A percentile compares a stretch with the other conserved stretches of the same genome.
These are phyloP conservation scores for Arachis hypogaea DNA, from an alignment of 306 rosid species.

Conservation along the genomic window DNA sequence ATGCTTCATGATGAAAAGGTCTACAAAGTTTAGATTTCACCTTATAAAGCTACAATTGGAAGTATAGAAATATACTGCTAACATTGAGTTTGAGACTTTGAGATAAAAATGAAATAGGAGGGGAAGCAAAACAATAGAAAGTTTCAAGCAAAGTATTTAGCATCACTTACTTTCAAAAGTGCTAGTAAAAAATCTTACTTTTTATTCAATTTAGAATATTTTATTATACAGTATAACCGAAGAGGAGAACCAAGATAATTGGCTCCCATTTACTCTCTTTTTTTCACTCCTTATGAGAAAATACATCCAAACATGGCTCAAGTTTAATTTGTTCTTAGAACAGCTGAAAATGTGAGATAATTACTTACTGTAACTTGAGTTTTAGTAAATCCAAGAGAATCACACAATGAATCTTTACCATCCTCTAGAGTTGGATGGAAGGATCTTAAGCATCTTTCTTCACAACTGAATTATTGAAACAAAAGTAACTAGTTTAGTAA, in stretches of 20 bases:
- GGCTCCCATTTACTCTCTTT: neutral
- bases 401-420: slow-evolving; percentile 42
- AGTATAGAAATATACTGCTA: slow-evolving; percentile 26
- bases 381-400: slow-evolving; percentile 58
- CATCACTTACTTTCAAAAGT: neutral
- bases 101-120: slow-evolving; percentile 1
- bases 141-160: slow-evolving; percentile 15
- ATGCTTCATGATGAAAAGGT: slow-evolving; percentile 30
- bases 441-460: slow-evolving; percentile 75
- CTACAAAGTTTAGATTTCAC: slow-evolving; percentile 45
- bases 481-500: neutral
- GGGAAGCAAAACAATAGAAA: neutral
- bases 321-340: neutral
- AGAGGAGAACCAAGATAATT: neutral
- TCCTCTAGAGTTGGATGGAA: slow-evolving; percentile 58
- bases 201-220: slow-evolving; percentile 6
- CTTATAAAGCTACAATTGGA: slow-evolving; percentile 18
- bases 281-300: slow-evolving; percentile 5
- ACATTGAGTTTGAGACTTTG: slow-evolving; percentile 23
- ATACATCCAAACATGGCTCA: slow-evolving; percentile 3
- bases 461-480: slow-evolving; percentile 52
- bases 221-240: neutral
- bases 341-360: neutral
- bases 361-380: slow-evolving; percentile 50
- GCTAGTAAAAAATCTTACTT: slow-evolving; percentile 12